A percentile compares a stretch with the other conserved stretches of the same genome.
Evolutionary conservation across 179 eudicot species (phyloP).

Genomic region (Beta lomatogona): DNA sequence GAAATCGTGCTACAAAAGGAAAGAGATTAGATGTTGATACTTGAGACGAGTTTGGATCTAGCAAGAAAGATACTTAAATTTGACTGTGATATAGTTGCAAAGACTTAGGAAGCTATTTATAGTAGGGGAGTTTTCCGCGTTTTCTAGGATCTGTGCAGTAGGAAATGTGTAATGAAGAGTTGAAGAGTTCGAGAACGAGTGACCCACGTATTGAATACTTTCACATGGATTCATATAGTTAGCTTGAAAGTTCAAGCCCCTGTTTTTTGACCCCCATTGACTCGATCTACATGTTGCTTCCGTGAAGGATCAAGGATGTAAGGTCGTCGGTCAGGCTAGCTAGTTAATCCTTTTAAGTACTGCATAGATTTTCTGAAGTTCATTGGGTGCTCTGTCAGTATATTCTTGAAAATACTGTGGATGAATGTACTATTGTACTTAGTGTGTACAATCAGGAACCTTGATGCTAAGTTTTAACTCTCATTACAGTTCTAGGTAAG

Average conservation of each 20-base stretch:
- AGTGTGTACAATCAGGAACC: too few relatives aligned
- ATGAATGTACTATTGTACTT: too few relatives aligned
- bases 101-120: conserved; percentile 3
- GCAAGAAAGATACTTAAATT: background rate
- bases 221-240: conserved; percentile 30
- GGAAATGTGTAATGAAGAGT: background rate
- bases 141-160: background rate
- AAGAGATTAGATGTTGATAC: background rate
- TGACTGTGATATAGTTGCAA: background rate
- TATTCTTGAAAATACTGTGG: too few relatives aligned
- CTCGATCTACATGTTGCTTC: conserved; percentile 11
- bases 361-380: too few relatives aligned
- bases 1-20: too few relatives aligned
- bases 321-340: too few relatives aligned
- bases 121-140: conserved; percentile 1
- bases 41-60: background rate
- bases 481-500: too few relatives aligned
- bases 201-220: conserved; percentile 16
- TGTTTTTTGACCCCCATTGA: background rate
- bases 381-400: too few relatives aligned
- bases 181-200: background rate
- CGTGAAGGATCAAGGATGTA: too few relatives aligned
- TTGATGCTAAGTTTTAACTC: too few relatives aligned
- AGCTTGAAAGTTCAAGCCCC: conserved; percentile 15
- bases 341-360: too few relatives aligned